phyloP scores from a whole-genome alignment of 2,329 filamentous ascomycete genomes.

The Cadophora luteo-olivacea region DNA sequence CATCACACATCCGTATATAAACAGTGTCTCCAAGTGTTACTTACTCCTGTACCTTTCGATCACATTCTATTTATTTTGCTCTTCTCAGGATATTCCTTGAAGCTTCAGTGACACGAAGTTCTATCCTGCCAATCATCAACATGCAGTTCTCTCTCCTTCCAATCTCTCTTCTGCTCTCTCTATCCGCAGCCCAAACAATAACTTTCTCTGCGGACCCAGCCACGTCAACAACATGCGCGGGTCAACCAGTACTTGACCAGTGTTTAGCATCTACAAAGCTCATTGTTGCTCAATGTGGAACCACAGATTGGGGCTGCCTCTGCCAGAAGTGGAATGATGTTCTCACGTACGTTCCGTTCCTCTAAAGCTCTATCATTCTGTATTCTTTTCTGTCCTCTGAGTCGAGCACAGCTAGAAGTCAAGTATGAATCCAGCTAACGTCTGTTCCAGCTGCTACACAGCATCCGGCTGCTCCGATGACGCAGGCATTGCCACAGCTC shows the following conservation, averaged over 20 bases:
- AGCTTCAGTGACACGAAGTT: conserved; percentile 10
- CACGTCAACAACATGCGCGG: conserved; percentile 42
- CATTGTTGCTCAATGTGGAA: conserved; percentile 45
- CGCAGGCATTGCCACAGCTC: conserved; percentile 37
- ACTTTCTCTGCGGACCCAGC: conserved; percentile 26
- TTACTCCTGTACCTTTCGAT: neutral
- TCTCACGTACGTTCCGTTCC: conserved; percentile 50
- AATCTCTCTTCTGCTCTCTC: conserved; percentile 40
- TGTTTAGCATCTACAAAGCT: conserved; percentile 47
- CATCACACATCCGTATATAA: neutral
- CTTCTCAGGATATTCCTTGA: neutral
- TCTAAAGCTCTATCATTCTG: neutral
- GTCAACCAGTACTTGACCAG: conserved; percentile 47
- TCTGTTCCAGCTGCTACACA: conserved; percentile 46
- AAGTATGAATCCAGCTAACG: conserved; percentile 24
- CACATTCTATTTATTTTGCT: neutral
- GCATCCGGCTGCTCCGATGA: conserved; percentile 69
- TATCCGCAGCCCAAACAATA: conserved; percentile 40
- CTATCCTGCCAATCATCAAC: conserved; percentile 17
- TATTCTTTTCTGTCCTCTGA: neutral
- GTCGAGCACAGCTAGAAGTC: neutral
- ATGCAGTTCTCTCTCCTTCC: conserved; percentile 39
- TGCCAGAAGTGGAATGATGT: conserved; percentile 61
- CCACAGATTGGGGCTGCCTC: conserved; percentile 54
- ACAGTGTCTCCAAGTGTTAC: neutral